phyloP scores from a whole-genome alignment of 2,329 filamentous ascomycete species.

The Penicillium sp. region DNA sequence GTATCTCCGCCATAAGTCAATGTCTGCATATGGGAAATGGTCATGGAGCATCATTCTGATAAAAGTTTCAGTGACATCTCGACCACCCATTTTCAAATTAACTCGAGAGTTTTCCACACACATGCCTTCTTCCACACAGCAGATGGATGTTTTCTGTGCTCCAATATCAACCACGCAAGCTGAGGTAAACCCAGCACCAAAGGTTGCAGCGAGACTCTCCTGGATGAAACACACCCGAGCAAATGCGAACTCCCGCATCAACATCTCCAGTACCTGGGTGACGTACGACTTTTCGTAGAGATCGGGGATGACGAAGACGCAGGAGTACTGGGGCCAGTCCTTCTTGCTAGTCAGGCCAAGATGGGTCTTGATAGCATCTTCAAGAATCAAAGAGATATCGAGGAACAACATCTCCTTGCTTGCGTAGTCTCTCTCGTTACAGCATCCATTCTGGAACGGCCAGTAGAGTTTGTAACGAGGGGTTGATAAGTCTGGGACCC shows the following conservation, averaged over 20 bases:
- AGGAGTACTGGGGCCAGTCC: constrained; percentile 87
- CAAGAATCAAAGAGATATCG: constrained; percentile 83
- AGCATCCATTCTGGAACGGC: constrained; percentile 82
- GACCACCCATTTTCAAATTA: constrained; percentile 91
- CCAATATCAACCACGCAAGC: constrained; percentile 96
- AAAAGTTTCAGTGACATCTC: constrained; percentile 90
- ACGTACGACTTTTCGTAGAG: constrained; percentile 95
- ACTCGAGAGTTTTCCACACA: constrained; percentile 91
- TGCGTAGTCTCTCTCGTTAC: constrained; percentile 86
- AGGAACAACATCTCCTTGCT: constrained; percentile 78
- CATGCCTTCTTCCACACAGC: constrained; percentile 95
- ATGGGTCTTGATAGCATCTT: constrained; percentile 83
- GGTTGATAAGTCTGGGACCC: constrained; percentile 84
- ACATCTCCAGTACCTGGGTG: constrained; percentile 77
- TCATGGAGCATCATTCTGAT: constrained; percentile 98
- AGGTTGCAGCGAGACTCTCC: constrained; percentile 91
- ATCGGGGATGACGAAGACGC: constrained; percentile 95
- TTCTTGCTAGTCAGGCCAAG: constrained; percentile 74
- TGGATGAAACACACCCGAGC: constrained; percentile 90
- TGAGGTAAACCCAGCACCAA: constrained; percentile 90
- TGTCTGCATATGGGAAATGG: constrained; percentile 91
- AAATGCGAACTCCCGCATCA: constrained; percentile 88
- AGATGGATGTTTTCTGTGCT: constrained; percentile 95
- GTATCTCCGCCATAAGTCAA: constrained; percentile 86
- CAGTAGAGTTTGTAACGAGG: constrained; percentile 92